phyloP scores from a whole-genome alignment of 257 asterid genomes.

The Fraxinus quadrangulata region DNA sequence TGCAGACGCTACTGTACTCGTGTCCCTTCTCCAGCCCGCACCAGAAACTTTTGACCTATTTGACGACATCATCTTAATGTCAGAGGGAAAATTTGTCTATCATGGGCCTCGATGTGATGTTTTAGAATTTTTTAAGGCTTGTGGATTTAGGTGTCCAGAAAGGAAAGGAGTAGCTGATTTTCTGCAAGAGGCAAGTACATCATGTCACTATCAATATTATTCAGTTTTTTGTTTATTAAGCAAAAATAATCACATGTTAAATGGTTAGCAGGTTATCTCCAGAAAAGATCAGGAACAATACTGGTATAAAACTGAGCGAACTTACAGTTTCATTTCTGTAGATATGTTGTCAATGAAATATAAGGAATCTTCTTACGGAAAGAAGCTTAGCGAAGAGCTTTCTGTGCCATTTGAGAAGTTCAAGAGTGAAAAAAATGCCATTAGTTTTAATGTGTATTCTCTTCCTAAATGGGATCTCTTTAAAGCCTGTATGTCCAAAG shows the following conservation, averaged over 20 bases:
- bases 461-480: constrained; percentile 46
- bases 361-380: constrained; percentile 42
- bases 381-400: constrained; percentile 33
- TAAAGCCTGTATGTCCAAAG: constrained; percentile 50
- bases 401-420: constrained; percentile 43
- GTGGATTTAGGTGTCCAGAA: constrained; percentile 61
- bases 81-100: constrained; percentile 56
- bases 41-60: constrained; percentile 63
- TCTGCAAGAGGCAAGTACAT: constrained; percentile 53
- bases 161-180: constrained; percentile 73
- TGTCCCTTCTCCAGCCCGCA: constrained; percentile 66
- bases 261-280: constrained; percentile 50
- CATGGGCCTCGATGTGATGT: constrained; percentile 51
- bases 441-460: constrained; percentile 40
- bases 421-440: constrained; percentile 39
- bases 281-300: constrained; percentile 58
- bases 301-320: constrained; percentile 38
- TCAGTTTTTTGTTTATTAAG: background rate
- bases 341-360: constrained; percentile 39
- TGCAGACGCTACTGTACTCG: constrained; percentile 49
- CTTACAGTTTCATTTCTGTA: constrained; percentile 39
- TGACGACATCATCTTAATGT: constrained; percentile 55
- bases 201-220: background rate
- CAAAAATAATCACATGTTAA: background rate
- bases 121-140: constrained; percentile 44